phyloP scores from a whole-genome alignment of 139 green algal genomes.

The Medakamo hakoo region DNA sequence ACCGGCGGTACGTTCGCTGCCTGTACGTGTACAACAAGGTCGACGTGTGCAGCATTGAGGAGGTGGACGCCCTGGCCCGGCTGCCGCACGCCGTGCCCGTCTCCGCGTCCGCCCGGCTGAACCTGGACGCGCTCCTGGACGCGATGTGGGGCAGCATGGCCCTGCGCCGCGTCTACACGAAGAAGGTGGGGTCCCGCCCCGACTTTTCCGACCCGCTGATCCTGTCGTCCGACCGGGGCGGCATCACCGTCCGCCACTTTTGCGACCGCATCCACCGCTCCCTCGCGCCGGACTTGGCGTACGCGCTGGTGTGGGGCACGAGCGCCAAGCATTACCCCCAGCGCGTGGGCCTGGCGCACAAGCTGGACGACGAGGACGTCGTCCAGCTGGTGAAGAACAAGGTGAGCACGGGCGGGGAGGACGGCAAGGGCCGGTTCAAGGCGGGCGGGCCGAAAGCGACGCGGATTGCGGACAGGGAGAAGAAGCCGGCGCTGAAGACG shows the following conservation, averaged over 20 bases:
- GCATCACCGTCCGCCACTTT: conserved; percentile 66
- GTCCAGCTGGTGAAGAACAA: conserved; percentile 97
- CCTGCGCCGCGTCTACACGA: conserved; percentile 89
- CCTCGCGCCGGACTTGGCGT: conserved; percentile 72
- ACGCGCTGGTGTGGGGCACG: conserved; percentile 89
- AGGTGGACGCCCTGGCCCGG: conserved; percentile 81
- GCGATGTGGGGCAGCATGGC: conserved; percentile 95
- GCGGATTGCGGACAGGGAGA: conserved; percentile 80
- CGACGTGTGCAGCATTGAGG: conserved; percentile 66
- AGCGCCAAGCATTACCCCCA: conserved; percentile 92
- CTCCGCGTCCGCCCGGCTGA: conserved; percentile 68
- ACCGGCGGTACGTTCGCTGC: conserved; percentile 83
- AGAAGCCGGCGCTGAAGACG: conserved; percentile 90
- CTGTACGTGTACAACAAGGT: conserved; percentile 99
- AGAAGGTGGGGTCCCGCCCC: conserved; percentile 78
- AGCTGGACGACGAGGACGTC: conserved; percentile 68
- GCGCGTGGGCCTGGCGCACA: conserved; percentile 24
- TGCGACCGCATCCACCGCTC: conserved; percentile 71
- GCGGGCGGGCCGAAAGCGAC: conserved; percentile 42
- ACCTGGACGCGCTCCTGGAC: conserved; percentile 81
- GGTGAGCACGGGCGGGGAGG: conserved; percentile 37
- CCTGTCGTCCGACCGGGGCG: conserved; percentile 68
- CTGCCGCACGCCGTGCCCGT: conserved; percentile 71
- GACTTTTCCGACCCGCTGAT: conserved; percentile 93
- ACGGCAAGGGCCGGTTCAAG: conserved; percentile 60